Base-by-base conservation (phyloP, 75 land plant genomes). In the Ceratopteris richardii region DNA sequence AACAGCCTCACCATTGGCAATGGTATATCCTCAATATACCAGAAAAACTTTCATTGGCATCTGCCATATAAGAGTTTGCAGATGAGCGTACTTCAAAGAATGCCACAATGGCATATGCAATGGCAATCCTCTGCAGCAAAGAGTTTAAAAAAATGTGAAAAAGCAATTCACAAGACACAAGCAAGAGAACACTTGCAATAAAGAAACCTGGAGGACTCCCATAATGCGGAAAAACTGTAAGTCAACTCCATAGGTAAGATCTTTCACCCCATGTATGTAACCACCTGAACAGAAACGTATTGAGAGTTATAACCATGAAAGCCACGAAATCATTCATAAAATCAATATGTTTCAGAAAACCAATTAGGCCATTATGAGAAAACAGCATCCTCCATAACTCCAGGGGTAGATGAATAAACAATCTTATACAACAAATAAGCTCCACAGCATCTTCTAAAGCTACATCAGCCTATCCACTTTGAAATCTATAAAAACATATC, bases 201-300 rank as follows among this genome's bases (percentile, higher is more conserved):
- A 4, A 19, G 18, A 48, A 12, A 84, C 88, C 85, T 84, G 88
- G 33, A 84, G 77, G 62, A 84, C 75, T 23, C 88, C 88, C 48
- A 77, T 64, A 71, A 63, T 71, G 0, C 88, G 72, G 39, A 84
- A 64, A 22, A 37, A 57, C 51, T 72, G 68, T n/a, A 84, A 26
- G 36, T 84, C 74, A 58, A 84, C 81, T 60, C 88, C 88, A 69
- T 53, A 84, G 30, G 78, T 69, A 56, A 84, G 52, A 50, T 79
- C 70, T 47, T 68, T 67, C 40, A 71, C 17, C 14, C 84, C 79
- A 69, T 84, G 88, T 56, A 80, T 68, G 40, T 77, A 84, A 22
- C 88, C 88, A 58, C 88, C 88, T 84, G 78, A 48, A n/a, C 9
- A 33, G 37, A 33, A 33, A 33, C 7, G 37, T 4, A 33, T 33